Evolutionary conservation across 202 grass and related monocot species (phyloP).

Genomic region (Cymbopogon flexuosus): DNA sequence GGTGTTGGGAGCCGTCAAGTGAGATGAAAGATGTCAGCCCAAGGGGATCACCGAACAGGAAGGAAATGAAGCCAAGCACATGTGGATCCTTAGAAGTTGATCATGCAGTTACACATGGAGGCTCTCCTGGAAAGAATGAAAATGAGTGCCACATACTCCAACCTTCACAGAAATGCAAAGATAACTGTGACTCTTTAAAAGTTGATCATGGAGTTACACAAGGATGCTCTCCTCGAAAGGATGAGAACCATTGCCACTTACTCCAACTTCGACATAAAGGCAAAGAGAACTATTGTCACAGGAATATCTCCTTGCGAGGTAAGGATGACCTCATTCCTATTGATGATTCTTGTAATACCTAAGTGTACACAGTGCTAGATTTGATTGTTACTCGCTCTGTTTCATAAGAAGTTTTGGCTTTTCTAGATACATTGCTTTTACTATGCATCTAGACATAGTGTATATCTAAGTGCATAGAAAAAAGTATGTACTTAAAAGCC

Average conservation of each 20-base stretch:
- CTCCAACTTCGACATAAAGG: not conserved
- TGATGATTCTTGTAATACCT: not conserved
- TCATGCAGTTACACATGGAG: not conserved
- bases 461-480: no score
- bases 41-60: not conserved
- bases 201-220: not conserved
- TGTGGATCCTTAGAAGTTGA: not conserved
- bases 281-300: not conserved
- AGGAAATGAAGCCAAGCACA: constrained; percentile 1
- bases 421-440: no score
- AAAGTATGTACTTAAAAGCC: no score
- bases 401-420: not conserved
- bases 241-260: not conserved
- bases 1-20: not conserved
- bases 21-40: not conserved
- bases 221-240: not conserved
- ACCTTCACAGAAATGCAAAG: constrained; percentile 4
- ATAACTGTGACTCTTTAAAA: not conserved
- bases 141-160: not conserved
- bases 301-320: not conserved
- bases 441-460: no score
- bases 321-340: not conserved
- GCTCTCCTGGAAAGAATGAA: not conserved
- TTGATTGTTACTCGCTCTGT: not conserved
- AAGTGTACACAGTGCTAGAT: not conserved